phyloP scores from a whole-genome alignment of 2,329 filamentous ascomycete species.

The Cephalotrichum gorgonifer region DNA sequence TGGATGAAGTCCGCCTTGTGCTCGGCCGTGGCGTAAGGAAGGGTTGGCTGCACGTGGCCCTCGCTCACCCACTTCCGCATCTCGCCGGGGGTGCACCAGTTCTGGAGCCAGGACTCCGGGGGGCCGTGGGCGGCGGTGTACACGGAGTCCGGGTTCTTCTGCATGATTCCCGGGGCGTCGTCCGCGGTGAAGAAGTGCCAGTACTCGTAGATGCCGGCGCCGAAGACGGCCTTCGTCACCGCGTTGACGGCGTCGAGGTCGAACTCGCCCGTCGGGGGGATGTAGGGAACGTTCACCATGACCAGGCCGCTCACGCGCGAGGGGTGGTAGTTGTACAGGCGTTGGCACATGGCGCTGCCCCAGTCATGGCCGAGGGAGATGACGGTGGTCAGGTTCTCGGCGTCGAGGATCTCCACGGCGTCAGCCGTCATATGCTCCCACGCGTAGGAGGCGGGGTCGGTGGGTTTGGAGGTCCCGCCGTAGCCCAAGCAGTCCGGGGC shows the following conservation, averaged over 20 bases:
- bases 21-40: constrained; percentile 15
- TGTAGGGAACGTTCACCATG: constrained; percentile 31
- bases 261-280: constrained; percentile 20
- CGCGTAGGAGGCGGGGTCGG: constrained; percentile 22
- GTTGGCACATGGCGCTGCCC: constrained; percentile 28
- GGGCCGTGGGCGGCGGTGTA: constrained; percentile 23
- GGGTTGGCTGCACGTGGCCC: constrained; percentile 11
- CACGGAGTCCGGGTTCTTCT: constrained; percentile 23
- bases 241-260: constrained; percentile 23
- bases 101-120: constrained; percentile 17
- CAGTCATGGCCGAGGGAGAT: constrained; percentile 39
- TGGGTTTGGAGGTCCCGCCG: constrained; percentile 28
- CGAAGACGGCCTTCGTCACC: constrained; percentile 19
- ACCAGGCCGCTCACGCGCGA: constrained; percentile 28
- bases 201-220: constrained; percentile 27
- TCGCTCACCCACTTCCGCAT: constrained; percentile 15
- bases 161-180: constrained; percentile 26
- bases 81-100: constrained; percentile 24
- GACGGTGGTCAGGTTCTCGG: constrained; percentile 20
- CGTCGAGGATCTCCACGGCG: constrained; percentile 26
- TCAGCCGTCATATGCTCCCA: constrained; percentile 25
- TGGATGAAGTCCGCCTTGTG: constrained; percentile 15
- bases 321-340: constrained; percentile 29
- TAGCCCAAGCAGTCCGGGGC: constrained; percentile 27
- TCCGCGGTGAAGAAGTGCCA: constrained; percentile 32